Evolutionary conservation across 2,329 filamentous ascomycete genomes (phyloP), one percentile per base, ranked within the genome.

Genomic region (Lasiodiplodia theobromae): DNA sequence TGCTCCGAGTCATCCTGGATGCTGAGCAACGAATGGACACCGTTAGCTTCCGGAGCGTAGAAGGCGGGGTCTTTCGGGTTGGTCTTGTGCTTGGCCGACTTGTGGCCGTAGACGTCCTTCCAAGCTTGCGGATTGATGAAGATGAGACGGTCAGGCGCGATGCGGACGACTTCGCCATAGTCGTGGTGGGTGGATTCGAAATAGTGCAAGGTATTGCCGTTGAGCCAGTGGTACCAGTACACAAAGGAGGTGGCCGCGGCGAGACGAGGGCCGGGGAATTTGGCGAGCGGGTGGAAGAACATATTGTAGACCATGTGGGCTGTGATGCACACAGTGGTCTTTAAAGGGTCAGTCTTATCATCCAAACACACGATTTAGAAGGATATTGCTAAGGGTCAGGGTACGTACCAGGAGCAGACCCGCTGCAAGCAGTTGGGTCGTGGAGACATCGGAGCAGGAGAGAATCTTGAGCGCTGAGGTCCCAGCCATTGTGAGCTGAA

Each of bases 21-120:
- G 44, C 12, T 8, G 80, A 75, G 72, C 76, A 78, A 16, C 75
- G 78, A 67, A 79, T 51, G 40, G 76, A 78, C 5, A 77, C 78
- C 3, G 75, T 76, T 4, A 76, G 76, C 2, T 64, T 64, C 69
- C 37, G 38, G 44, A 69, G 72, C 53, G 78, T 70, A 53, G 11
- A 16, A 21, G 28, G 11, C 71, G 73, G 75, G 10, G 68, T 69
- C 57, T 68, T 65, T 67, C 40, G 28, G 57, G 57, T 38, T 47
- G 23, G 28, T 11, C 18, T 49, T 25, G 21, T 40, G 25, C 6
- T 21, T 47, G 23, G 65, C 70, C 40, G 23, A 23, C 12, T 65
- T 21, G 58, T 72, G 66, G 18, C 68, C 69, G 51, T 70, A 70
- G 65, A 70, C 70, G 53, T 71, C 69, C 11, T 40, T 47, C 69